Evolutionary conservation across 805 yeast genomes (phyloP).

Genomic region (Pichia deserticola): DNA sequence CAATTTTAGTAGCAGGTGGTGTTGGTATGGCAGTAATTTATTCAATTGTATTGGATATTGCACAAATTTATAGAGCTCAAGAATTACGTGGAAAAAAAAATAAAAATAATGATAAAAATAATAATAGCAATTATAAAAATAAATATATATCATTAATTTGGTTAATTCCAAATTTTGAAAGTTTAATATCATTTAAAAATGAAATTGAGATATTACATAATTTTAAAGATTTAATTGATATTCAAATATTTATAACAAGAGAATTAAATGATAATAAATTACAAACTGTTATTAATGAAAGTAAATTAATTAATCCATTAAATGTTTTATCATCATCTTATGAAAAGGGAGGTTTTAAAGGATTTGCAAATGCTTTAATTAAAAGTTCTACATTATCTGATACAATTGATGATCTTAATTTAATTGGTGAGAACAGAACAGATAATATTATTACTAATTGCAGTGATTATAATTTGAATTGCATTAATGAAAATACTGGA

Average conservation of each 20-base stretch:
- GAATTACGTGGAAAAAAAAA: constrained; percentile 18
- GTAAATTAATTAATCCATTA: constrained; percentile 1
- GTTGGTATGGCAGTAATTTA: constrained; percentile 55
- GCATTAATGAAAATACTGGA: too few species aligned
- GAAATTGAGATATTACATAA: constrained; percentile 22
- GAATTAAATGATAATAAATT: constrained; percentile 16
- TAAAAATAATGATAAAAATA: not conserved
- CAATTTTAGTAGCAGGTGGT: constrained; percentile 55
- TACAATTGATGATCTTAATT: not conserved
- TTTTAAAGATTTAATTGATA: constrained; percentile 20
- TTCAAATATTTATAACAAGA: constrained; percentile 26
- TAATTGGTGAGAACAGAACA: not conserved
- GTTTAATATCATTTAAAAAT: constrained; percentile 22
- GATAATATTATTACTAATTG: too few species aligned
- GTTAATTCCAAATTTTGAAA: constrained; percentile 27
- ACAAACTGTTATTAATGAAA: constrained; percentile 2
- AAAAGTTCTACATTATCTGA: not conserved
- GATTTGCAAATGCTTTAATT: not conserved
- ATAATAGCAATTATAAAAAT: too few species aligned
- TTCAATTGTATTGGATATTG: constrained; percentile 37
- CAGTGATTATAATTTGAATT: too few species aligned
- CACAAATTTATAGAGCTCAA: constrained; percentile 26
- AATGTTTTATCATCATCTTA: not conserved
- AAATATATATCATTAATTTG: constrained; percentile 24
- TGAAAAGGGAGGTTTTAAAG: not conserved